Percentiles rank a stretch among this genome's conserved stretches.
Evolutionary conservation across 192 early-diverging fungal genomes (phyloP).

Genomic region (Powellomyces hirtus): DNA sequence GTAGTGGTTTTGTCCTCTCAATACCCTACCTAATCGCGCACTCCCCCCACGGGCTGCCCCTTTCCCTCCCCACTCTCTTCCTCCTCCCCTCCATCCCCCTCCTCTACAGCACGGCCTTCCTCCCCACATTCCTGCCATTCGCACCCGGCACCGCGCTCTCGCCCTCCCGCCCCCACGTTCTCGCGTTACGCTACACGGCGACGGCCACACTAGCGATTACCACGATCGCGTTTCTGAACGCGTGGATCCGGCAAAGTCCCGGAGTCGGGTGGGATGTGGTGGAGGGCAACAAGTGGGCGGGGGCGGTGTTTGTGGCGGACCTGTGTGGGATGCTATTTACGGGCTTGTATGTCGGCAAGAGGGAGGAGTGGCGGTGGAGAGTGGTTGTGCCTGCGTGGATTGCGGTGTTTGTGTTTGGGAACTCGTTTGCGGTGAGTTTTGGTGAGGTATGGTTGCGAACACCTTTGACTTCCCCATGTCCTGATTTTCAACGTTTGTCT

Average conservation of each 20-base stretch:
- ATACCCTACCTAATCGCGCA: neutral
- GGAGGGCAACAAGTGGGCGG: constrained; percentile 3
- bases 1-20: neutral
- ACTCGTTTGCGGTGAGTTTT: neutral
- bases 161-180: neutral
- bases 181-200: neutral
- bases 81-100: neutral
- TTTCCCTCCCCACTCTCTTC: neutral
- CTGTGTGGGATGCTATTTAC: constrained; percentile 2
- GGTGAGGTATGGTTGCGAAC: neutral
- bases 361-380: constrained; percentile 14
- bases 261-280: neutral
- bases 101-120: neutral
- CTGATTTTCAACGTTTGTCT: no score
- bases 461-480: neutral
- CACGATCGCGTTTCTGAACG: neutral
- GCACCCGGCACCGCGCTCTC: constrained; percentile 4
- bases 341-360: neutral
- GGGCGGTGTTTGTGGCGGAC: constrained; percentile 7
- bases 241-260: constrained; percentile 3
- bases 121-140: neutral
- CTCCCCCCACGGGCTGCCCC: neutral
- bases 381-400: neutral
- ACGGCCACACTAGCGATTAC: neutral
- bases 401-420: neutral